Conservation (phyloP, 2,329 filamentous ascomycete genomes). For the Alternaria gaisen region DNA sequence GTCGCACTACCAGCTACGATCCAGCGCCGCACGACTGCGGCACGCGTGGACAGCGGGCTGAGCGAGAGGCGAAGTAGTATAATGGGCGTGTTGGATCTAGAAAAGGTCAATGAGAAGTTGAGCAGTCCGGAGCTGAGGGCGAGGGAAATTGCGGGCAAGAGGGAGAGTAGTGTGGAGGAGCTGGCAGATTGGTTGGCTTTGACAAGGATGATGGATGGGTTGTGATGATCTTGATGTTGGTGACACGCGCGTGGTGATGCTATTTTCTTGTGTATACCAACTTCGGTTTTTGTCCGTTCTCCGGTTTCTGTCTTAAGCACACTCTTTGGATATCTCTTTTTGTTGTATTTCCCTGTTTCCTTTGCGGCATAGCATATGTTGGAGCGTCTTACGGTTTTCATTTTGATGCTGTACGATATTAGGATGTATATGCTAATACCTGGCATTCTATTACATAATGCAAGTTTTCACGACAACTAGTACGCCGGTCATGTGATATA, state of each 20-base stretch:
- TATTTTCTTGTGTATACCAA: background rate
- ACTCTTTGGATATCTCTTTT: background rate
- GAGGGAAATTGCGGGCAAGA: background rate
- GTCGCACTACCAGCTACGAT: background rate
- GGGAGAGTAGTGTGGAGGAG: slow-evolving; percentile 15
- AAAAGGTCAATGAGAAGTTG: slow-evolving; percentile 7
- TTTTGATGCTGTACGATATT: background rate
- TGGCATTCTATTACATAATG: background rate
- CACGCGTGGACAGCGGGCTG: slow-evolving; percentile 13
- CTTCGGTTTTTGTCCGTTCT: background rate
- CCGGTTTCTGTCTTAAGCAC: background rate
- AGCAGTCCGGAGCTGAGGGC: background rate
- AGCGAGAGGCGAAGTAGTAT: slow-evolving; percentile 14
- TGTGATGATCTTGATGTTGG: slow-evolving; percentile 2
- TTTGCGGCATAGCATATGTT: background rate
- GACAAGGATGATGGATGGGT: slow-evolving; percentile 23
- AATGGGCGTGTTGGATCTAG: slow-evolving; percentile 19
- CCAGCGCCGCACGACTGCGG: slow-evolving; percentile 6
- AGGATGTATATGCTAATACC: background rate
- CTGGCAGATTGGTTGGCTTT: slow-evolving; percentile 27
- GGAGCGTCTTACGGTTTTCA: background rate
- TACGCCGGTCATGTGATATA: rapidly evolving
- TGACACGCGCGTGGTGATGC: background rate
- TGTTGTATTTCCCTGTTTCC: background rate
- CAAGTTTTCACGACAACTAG: rapidly evolving